phyloP scores from a whole-genome alignment of 345 rosid genomes.

The Citrus mangshanensis region DNA sequence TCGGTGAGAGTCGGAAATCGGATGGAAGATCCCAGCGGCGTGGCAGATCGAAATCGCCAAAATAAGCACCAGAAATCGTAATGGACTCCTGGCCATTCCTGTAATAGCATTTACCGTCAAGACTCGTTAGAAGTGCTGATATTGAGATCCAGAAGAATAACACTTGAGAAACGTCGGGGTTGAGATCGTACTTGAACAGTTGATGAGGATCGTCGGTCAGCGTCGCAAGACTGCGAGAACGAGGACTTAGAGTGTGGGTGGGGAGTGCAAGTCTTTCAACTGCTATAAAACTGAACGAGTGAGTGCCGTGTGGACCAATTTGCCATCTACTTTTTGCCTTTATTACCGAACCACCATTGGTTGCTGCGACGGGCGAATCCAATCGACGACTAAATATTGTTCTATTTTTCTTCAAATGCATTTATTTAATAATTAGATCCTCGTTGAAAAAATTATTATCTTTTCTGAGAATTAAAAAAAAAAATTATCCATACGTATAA shows the following conservation, averaged over 20 bases:
- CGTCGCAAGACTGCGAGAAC: neutral
- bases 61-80: slow-evolving; percentile 38
- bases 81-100: slow-evolving; percentile 51
- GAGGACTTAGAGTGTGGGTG: neutral
- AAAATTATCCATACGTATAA: too few relatives aligned
- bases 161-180: slow-evolving; percentile 6
- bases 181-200: slow-evolving; percentile 6
- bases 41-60: slow-evolving; percentile 46
- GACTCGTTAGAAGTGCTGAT: neutral
- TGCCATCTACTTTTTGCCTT: neutral
- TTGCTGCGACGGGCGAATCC: neutral
- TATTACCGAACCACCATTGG: neutral
- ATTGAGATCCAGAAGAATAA: neutral
- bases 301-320: neutral
- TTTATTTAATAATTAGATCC: neutral
- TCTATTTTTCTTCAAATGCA: neutral
- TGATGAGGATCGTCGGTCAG: neutral
- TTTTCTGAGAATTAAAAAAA: too few relatives aligned
- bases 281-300: neutral
- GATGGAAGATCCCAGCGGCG: slow-evolving; percentile 61
- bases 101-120: slow-evolving; percentile 13
- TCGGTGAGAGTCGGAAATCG: slow-evolving; percentile 86
- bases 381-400: too few relatives aligned
- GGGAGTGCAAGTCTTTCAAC: neutral
- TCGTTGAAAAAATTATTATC: too few relatives aligned